Evolutionary conservation across 2,329 filamentous ascomycete genomes (phyloP).

Genomic region (Colletotrichum cereale): DNA sequence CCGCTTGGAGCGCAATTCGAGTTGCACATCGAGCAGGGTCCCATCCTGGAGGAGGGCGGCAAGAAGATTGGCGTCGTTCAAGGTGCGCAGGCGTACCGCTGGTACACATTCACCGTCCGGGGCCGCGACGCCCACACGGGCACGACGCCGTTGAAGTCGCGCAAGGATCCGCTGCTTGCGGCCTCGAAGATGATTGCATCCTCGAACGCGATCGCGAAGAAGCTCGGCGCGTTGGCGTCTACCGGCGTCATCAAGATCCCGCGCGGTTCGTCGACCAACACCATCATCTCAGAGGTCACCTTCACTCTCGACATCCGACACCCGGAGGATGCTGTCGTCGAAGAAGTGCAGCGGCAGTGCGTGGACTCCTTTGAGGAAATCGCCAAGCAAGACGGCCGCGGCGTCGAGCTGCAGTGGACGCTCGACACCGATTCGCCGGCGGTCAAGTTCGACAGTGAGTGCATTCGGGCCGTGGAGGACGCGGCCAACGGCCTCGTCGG

Average conservation of each 20-base stretch:
- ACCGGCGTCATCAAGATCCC: constrained; percentile 71
- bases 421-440: constrained; percentile 73
- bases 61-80: constrained; percentile 78
- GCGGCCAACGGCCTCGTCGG: constrained; percentile 69
- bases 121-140: constrained; percentile 81
- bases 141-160: constrained; percentile 75
- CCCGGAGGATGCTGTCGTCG: constrained; percentile 37
- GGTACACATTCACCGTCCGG: constrained; percentile 75
- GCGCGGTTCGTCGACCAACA: constrained; percentile 41
- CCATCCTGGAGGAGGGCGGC: constrained; percentile 74
- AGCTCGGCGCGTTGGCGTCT: constrained; percentile 72
- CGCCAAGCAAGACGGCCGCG: constrained; percentile 45
- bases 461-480: constrained; percentile 74
- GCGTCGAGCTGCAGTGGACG: constrained; percentile 65
- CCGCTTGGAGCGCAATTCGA: constrained; percentile 84
- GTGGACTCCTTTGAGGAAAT: constrained; percentile 44
- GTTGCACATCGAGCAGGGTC: constrained; percentile 87
- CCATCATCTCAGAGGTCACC: constrained; percentile 34
- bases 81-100: constrained; percentile 81
- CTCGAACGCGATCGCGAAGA: constrained; percentile 72
- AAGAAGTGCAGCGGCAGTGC: constrained; percentile 43
- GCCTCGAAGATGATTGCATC: constrained; percentile 76
- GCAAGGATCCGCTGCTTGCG: constrained; percentile 76
- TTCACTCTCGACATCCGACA: constrained; percentile 43
- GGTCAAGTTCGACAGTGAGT: constrained; percentile 75